These are phyloP conservation scores for Boletus rubropictus DNA, from an alignment of 768 basidiomycete genomes.

Conservation along the genomic window DNA sequence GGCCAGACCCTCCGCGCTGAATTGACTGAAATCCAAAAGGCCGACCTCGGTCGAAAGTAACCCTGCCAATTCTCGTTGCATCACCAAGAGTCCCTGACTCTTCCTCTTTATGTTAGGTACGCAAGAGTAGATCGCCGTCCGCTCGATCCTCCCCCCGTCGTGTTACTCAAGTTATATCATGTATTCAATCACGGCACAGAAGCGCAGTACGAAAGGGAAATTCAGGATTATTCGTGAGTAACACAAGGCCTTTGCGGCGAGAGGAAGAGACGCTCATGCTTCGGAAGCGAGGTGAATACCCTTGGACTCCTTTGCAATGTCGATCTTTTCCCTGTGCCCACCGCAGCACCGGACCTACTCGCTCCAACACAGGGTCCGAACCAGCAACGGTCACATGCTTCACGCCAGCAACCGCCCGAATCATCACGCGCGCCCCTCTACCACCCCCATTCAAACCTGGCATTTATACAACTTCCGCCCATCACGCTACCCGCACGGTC, in stretches of 20 bases:
- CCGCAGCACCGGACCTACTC: constrained; percentile 7
- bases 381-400: constrained; percentile 12
- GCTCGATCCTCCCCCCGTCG: constrained; percentile 61
- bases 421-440: constrained; percentile 11
- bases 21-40: constrained; percentile 58
- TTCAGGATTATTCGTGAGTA: constrained; percentile 45
- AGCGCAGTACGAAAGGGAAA: constrained; percentile 42
- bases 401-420: constrained; percentile 4
- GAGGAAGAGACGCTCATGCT: constrained; percentile 4
- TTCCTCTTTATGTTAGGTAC: constrained; percentile 35
- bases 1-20: constrained; percentile 51
- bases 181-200: constrained; percentile 37
- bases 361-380: constrained; percentile 2
- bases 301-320: constrained; percentile 71
- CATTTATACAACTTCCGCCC: constrained; percentile 21
- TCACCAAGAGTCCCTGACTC: constrained; percentile 4
- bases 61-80: constrained; percentile 8
- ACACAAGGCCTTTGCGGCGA: too few species aligned
- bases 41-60: constrained; percentile 63
- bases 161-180: constrained; percentile 47
- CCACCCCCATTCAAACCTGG: constrained; percentile 12
- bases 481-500: constrained; percentile 13
- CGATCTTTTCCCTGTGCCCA: constrained; percentile 63
- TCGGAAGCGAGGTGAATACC: constrained; percentile 51
- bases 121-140: constrained; percentile 60